These are phyloP conservation scores for Plasmodium relictum DNA, from an alignment of 169 alveolate species.

Conservation along the genomic window DNA sequence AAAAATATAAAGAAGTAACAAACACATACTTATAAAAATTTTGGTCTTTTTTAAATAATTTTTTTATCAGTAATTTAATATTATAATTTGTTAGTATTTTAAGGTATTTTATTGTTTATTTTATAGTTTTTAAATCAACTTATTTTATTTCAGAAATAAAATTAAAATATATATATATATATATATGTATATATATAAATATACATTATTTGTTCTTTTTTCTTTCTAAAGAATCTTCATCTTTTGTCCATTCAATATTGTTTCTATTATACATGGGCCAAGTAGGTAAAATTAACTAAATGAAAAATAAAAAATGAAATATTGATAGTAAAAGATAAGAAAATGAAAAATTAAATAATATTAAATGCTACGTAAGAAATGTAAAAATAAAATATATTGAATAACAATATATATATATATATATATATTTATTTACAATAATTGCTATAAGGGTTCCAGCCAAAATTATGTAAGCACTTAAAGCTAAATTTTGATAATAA, in stretches of 20 bases:
- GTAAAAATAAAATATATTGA: neutral
- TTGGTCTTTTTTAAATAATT: neutral
- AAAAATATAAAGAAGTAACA: conserved; percentile 1
- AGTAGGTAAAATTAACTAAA: conserved; percentile 52
- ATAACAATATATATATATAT: neutral
- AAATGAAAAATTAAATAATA: neutral
- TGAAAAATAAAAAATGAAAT: neutral
- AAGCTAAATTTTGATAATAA: conserved; percentile 37
- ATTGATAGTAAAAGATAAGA: neutral
- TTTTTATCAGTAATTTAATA: neutral
- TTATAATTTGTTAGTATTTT: no score
- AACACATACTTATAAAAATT: neutral
- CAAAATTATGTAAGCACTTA: conserved; percentile 57
- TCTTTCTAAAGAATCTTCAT: conserved; percentile 2
- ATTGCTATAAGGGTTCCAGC: conserved; percentile 43
- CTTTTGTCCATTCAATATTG: conserved; percentile 41
- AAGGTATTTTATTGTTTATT: no score
- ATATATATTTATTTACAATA: conserved; percentile 24
- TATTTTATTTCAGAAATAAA: no score
- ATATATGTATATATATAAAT: neutral
- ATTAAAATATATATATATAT: neutral
- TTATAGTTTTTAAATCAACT: no score
- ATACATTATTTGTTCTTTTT: conserved; percentile 35
- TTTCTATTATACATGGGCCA: conserved; percentile 71
- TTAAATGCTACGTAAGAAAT: neutral